phyloP scores from a whole-genome alignment of 331 rosid species.

The Malus hybrid region DNA sequence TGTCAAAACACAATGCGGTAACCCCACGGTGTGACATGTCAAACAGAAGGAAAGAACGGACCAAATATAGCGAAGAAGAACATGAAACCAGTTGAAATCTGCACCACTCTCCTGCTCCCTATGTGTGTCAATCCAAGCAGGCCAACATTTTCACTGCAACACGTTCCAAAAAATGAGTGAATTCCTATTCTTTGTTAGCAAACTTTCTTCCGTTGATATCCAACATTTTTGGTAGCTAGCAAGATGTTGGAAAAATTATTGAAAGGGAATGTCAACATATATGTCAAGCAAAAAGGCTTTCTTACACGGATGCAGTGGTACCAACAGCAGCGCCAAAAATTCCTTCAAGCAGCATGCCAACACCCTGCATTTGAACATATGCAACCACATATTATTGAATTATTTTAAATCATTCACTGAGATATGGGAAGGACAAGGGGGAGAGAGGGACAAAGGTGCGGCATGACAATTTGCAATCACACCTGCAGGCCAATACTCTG shows the following conservation, averaged over 20 bases:
- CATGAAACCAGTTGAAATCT: conserved; percentile 86
- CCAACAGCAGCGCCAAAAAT: conserved; percentile 78
- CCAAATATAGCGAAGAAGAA: conserved; percentile 90
- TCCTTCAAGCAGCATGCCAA: conserved; percentile 76
- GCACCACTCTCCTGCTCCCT: conserved; percentile 96
- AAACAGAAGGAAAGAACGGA: conserved; percentile 22
- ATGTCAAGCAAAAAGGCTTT: neutral
- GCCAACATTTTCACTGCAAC: conserved; percentile 86
- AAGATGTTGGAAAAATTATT: neutral
- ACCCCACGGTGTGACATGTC: neutral
- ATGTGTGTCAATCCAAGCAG: conserved; percentile 86
- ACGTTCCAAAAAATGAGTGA: neutral
- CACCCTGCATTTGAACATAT: conserved; percentile 48
- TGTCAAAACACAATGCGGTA: conserved; percentile 1
- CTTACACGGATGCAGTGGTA: conserved; percentile 94
- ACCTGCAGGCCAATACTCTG: conserved; percentile 93
- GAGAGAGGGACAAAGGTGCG: neutral
- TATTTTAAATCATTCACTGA: neutral
- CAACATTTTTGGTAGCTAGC: neutral
- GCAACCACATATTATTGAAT: conserved; percentile 7
- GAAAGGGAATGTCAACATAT: neutral
- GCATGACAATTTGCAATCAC: conserved; percentile 8
- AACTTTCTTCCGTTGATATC: neutral
- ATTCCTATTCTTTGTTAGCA: neutral
- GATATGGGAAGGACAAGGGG: neutral